A percentile compares a stretch with the other conserved stretches of the same genome.
These are phyloP conservation scores for Cladorrhinum sp. DNA, from an alignment of 2,329 filamentous ascomycete genomes.

Conservation along the genomic window DNA sequence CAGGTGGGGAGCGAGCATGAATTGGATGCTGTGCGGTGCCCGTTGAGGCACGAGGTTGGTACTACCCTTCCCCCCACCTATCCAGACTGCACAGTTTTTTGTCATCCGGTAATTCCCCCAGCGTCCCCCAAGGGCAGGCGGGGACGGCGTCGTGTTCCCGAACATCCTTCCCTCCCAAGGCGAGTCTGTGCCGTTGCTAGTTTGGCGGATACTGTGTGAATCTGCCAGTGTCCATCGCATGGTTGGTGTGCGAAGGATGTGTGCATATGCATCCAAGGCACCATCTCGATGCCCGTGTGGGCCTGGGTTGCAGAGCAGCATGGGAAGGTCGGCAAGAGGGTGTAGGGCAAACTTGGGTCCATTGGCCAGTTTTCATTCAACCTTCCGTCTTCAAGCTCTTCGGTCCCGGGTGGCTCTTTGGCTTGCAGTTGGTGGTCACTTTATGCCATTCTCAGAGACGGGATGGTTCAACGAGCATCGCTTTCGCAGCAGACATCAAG, in stretches of 20 bases:
- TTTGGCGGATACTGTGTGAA: slow-evolving; percentile 17
- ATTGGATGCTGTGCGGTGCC: slow-evolving; percentile 9
- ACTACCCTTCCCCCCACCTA: neutral
- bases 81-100: slow-evolving; percentile 3
- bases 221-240: slow-evolving; percentile 6
- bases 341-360: slow-evolving; percentile 15
- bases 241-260: slow-evolving; percentile 13
- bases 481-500: neutral
- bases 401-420: slow-evolving; percentile 11
- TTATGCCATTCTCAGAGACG: slow-evolving; percentile 1
- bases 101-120: slow-evolving; percentile 4
- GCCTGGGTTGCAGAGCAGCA: slow-evolving; percentile 17
- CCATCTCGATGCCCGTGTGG: slow-evolving; percentile 19
- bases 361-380: slow-evolving; percentile 20
- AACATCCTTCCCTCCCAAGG: slow-evolving; percentile 12
- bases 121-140: too few species aligned
- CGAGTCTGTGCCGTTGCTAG: slow-evolving; percentile 13
- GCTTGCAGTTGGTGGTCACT: neutral
- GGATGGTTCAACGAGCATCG: neutral
- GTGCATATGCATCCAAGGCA: slow-evolving; percentile 18
- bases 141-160: slow-evolving; percentile 16
- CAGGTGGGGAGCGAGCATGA: neutral
- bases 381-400: slow-evolving; percentile 12
- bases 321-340: slow-evolving; percentile 17
- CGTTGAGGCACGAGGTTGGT: slow-evolving; percentile 9